Percentiles rank a stretch among this genome's conserved stretches.
Conservation (phyloP, 1,139 yeast genomes). For the Debaryomyces nepalensis region DNA sequence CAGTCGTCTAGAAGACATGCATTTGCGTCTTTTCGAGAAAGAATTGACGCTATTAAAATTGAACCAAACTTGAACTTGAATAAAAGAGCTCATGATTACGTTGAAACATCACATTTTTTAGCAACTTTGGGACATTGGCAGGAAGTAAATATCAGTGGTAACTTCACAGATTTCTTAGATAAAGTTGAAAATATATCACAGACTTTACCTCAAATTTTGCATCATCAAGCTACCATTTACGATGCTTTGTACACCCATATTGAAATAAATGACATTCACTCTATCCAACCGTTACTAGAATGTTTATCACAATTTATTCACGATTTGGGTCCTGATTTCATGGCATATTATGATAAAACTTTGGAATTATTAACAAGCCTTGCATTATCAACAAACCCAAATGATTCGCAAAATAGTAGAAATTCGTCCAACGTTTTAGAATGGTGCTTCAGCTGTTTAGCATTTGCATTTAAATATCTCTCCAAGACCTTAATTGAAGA, state of each 20-base stretch:
- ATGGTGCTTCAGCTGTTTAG: conserved; percentile 82
- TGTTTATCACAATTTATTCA: conserved; percentile 84
- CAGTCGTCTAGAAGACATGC: conserved; percentile 63
- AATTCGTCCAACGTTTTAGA: conserved; percentile 73
- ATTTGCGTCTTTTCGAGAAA: conserved; percentile 77
- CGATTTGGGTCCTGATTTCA: conserved; percentile 90
- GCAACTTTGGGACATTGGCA: conserved; percentile 86
- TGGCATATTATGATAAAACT: conserved; percentile 64
- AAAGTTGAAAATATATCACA: conserved; percentile 60
- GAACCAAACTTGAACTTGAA: conserved; percentile 75
- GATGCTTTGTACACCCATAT: conserved; percentile 56
- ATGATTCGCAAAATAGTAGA: conserved; percentile 45
- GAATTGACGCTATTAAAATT: conserved; percentile 81
- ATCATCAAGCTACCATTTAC: conserved; percentile 69
- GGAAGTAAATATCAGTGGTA: conserved; percentile 80
- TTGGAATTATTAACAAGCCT: conserved; percentile 56
- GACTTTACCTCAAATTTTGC: conserved; percentile 79
- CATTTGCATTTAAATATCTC: conserved; percentile 87
- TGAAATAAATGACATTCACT: conserved; percentile 61
- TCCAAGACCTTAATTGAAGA: conserved; percentile 66
- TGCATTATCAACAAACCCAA: conserved; percentile 52
- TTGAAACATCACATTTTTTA: conserved; percentile 76
- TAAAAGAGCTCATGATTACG: conserved; percentile 70
- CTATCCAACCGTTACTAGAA: conserved; percentile 83
- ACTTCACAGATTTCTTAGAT: conserved; percentile 66